Evolutionary conservation across 1,284 basidiomycete species (phyloP).

Genomic region (Moniliella sp.): DNA sequence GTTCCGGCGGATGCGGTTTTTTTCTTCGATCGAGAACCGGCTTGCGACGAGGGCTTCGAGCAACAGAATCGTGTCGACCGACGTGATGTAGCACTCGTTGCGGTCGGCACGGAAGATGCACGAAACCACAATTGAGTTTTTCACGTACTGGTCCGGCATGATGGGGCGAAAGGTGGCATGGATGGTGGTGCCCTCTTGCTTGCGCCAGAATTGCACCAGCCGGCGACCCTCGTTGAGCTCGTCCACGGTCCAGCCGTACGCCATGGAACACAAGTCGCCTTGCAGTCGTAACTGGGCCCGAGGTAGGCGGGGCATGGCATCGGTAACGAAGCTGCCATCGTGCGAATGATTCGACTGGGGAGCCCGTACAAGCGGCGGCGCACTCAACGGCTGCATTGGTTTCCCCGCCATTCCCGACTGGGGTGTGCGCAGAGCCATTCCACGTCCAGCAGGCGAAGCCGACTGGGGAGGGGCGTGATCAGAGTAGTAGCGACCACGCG

Average conservation of each 20-base stretch:
- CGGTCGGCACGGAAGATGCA: slow-evolving; percentile 70
- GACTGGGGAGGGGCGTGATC: no score
- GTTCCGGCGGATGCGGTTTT: slow-evolving; percentile 81
- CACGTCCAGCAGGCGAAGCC: no score
- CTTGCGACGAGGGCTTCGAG: slow-evolving; percentile 66
- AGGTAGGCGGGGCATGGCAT: no score
- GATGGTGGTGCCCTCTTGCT: slow-evolving; percentile 39
- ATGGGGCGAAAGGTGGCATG: slow-evolving; percentile 38
- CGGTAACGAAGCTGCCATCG: no score
- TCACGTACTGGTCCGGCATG: slow-evolving; percentile 31
- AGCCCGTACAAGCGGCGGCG: no score
- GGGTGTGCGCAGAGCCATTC: no score
- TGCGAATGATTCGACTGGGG: no score
- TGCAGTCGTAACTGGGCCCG: slow-evolving; percentile 29
- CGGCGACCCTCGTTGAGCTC: slow-evolving; percentile 39
- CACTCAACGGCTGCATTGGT: no score
- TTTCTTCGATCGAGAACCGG: slow-evolving; percentile 75
- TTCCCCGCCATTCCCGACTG: no score
- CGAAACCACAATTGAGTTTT: slow-evolving; percentile 47
- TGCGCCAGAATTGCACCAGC: slow-evolving; percentile 40
- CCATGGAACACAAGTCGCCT: slow-evolving; percentile 39
- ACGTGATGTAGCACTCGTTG: slow-evolving; percentile 62
- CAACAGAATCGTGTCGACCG: slow-evolving; percentile 79
- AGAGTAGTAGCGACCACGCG: no score
- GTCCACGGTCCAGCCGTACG: slow-evolving; percentile 39